A percentile compares a stretch with the other conserved stretches of the same genome.
Conservation (phyloP, 352 stramenopile genomes). For the Pythium vanterpoolii region DNA sequence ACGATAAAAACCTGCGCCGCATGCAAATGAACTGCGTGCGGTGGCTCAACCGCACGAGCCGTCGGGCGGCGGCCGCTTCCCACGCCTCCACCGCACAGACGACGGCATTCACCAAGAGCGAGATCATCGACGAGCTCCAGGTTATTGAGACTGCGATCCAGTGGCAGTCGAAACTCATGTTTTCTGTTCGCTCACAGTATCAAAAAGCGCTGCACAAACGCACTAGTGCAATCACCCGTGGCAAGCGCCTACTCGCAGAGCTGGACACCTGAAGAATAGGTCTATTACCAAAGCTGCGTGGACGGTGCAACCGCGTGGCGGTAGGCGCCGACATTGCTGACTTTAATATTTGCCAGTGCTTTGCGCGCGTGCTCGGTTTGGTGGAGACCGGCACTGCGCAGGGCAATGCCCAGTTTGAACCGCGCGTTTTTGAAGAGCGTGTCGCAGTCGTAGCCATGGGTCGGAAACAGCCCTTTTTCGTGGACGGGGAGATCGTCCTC, state of each 20-base stretch:
- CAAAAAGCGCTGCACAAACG: constrained; percentile 48
- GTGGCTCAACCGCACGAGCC: constrained; percentile 62
- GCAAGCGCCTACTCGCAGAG: constrained; percentile 29
- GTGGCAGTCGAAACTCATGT: constrained; percentile 39
- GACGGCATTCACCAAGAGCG: constrained; percentile 41
- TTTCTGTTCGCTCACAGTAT: constrained; percentile 43
- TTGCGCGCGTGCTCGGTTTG: constrained; percentile 64
- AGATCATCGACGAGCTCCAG: constrained; percentile 44
- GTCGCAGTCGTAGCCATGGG: constrained; percentile 70
- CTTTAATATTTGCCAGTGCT: constrained; percentile 63
- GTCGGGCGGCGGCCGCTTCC: constrained; percentile 33
- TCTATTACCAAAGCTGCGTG: constrained; percentile 58
- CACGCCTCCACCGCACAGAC: constrained; percentile 38
- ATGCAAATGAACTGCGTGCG: constrained; percentile 66
- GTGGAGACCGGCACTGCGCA: constrained; percentile 64
- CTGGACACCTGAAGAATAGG: background rate
- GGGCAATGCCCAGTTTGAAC: constrained; percentile 72
- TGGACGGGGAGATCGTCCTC: constrained; percentile 54
- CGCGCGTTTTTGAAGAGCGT: constrained; percentile 81
- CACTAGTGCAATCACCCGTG: constrained; percentile 38
- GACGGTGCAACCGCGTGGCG: constrained; percentile 50
- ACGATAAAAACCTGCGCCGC: constrained; percentile 46
- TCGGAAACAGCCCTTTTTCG: constrained; percentile 65
- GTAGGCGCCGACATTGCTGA: constrained; percentile 67
- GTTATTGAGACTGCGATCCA: constrained; percentile 37